phyloP scores from a whole-genome alignment of 371 early-diverging fungal species.

The Mortierella sp. region DNA sequence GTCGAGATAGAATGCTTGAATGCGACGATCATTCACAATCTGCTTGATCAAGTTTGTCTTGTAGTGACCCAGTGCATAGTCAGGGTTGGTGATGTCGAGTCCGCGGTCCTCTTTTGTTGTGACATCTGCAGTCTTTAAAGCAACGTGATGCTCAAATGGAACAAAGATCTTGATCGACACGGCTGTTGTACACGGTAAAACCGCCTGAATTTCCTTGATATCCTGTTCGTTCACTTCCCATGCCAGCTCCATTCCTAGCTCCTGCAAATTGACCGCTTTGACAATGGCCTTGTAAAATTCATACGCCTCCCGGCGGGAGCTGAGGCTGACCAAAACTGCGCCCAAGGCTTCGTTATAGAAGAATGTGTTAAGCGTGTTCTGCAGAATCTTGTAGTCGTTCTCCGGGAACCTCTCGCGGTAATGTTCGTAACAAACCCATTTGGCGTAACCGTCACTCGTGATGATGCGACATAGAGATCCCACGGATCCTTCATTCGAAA shows the following conservation, averaged over 20 bases:
- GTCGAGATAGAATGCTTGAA: conserved; percentile 21
- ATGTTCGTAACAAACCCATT: conserved; percentile 32
- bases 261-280: conserved; percentile 21
- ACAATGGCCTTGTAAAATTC: conserved; percentile 22
- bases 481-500: conserved; percentile 16
- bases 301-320: conserved; percentile 13
- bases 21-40: conserved; percentile 8
- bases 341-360: conserved; percentile 25
- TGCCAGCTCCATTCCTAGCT: conserved; percentile 15
- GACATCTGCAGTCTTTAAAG: background rate
- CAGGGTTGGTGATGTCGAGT: conserved; percentile 4
- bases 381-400: conserved; percentile 20
- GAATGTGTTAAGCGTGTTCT: conserved; percentile 16
- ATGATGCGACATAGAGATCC: conserved; percentile 22
- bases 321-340: conserved; percentile 14
- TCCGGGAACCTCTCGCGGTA: conserved; percentile 22
- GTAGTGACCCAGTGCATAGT: conserved; percentile 15
- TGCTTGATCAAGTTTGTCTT: conserved; percentile 20
- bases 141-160: conserved; percentile 9
- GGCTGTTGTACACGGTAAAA: conserved; percentile 13
- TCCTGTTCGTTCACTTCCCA: conserved; percentile 19
- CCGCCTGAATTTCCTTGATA: conserved; percentile 1
- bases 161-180: conserved; percentile 20
- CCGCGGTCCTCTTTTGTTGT: conserved; percentile 10
- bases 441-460: conserved; percentile 17